Percentiles rank a stretch among this genome's conserved stretches.
phyloP scores from a whole-genome alignment of 2,329 filamentous ascomycete genomes.

The Fusarium graminum region DNA sequence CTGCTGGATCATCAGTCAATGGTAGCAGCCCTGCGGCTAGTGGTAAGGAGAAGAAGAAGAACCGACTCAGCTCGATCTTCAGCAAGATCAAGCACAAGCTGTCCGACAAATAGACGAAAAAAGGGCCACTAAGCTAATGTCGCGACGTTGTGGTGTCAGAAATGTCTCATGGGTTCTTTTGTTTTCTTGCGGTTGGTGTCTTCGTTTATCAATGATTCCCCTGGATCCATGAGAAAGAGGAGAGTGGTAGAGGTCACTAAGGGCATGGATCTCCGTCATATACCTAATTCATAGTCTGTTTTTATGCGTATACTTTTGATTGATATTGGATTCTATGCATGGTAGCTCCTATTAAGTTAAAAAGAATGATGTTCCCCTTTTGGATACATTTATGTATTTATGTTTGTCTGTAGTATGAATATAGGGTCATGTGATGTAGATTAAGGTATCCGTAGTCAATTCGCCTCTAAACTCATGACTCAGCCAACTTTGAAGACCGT shows the following conservation, averaged over 20 bases:
- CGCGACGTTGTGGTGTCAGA: conserved; percentile 45
- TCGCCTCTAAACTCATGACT: conserved; percentile 34
- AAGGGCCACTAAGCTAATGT: conserved; percentile 44
- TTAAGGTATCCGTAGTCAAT: not conserved
- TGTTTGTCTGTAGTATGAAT: not conserved
- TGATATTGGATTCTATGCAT: conserved; percentile 47
- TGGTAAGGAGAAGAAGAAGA: conserved; percentile 75
- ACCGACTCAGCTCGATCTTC: conserved; percentile 73
- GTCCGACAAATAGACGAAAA: conserved; percentile 51
- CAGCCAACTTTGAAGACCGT: conserved; percentile 32
- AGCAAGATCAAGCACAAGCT: conserved; percentile 66
- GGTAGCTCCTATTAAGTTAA: conserved; percentile 35
- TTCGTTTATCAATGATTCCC: conserved; percentile 59
- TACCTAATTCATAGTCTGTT: conserved; percentile 55
- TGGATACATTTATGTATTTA: conserved; percentile 20
- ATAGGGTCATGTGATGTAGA: conserved; percentile 22
- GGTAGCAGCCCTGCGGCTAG: conserved; percentile 38
- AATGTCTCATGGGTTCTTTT: conserved; percentile 41
- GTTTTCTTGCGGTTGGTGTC: conserved; percentile 54
- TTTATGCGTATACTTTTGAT: conserved; percentile 42
- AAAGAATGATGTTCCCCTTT: conserved; percentile 34
- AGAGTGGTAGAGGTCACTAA: conserved; percentile 49
- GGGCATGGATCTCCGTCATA: conserved; percentile 53
- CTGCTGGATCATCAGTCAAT: conserved; percentile 36
- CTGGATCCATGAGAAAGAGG: conserved; percentile 52